Evolutionary conservation across 352 stramenopile genomes (phyloP), one percentile per base, ranked within the genome.

Genomic region (Phytophthora hybrid): DNA sequence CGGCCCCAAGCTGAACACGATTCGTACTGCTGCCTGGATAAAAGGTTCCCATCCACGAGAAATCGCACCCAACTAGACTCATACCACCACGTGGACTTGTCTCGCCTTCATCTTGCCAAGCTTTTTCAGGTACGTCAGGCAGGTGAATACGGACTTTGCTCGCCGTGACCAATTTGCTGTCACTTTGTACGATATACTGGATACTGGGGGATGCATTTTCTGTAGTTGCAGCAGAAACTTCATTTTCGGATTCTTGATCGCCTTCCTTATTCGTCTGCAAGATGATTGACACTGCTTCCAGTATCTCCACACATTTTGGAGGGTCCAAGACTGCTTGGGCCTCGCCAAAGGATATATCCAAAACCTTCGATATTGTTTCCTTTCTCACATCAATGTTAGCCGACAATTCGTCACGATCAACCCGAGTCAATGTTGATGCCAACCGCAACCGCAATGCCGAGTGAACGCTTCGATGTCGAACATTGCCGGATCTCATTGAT

Each of bases 371-470:
- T 4, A 76, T 31, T 16, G 49, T 62, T 61, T 78, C 55, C 39
- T 78, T 47, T 26, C 57, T 66, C 8, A 18, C 16, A 59, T 66
- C 31, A 52, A 14, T 2, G 0, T 56, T 21, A 55, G 18, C 16
- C 47, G 47, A 31, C 29, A 49, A 32, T 23, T 56, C 49, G 37
- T 67, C 57, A 44, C 23, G n/a, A 47, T 71, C 63, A 47, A 26
- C 65, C 13, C 66, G 58, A 21, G 37, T 63, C 53, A 53, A 70
- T 11, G 59, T 76, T 3, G 53, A 73, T 57, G 75, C 63, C 44
- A 78, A 71, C 13, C 82, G 80, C 57, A 93, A 69, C 4, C 87
- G 82, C 53, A 94, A n/a, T 11, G 87, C 85, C 16, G 85, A 94
- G 71, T 93, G 81, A 41, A 83, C 75, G 51, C 87, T 92, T 67